A percentile compares a stretch with the other conserved stretches of the same genome.
These are phyloP conservation scores for Gremmenia infestans DNA, from an alignment of 2,329 filamentous ascomycete genomes.

Conservation along the genomic window DNA sequence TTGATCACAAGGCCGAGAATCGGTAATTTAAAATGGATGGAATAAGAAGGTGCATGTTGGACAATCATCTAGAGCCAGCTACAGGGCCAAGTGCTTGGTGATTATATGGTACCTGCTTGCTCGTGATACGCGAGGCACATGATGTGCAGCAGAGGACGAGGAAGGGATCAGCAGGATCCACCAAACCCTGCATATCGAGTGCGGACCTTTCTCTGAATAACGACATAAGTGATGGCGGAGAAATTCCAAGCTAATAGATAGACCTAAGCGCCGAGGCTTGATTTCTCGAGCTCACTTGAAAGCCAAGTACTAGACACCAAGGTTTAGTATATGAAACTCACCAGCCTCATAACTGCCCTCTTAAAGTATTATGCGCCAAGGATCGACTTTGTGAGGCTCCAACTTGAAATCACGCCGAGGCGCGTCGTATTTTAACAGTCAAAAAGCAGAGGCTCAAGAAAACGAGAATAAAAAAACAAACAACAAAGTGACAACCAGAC, in stretches of 20 bases:
- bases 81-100: not conserved
- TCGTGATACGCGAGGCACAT: not conserved
- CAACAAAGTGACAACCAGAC: too few relatives aligned
- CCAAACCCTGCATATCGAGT: not conserved
- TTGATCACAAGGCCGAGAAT: not conserved
- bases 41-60: not conserved
- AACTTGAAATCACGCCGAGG: too few relatives aligned
- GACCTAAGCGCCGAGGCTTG: too few relatives aligned
- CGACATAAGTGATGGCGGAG: not conserved
- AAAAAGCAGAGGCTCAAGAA: too few relatives aligned
- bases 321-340: too few relatives aligned
- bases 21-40: not conserved
- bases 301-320: too few relatives aligned
- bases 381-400: too few relatives aligned
- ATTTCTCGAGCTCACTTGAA: too few relatives aligned
- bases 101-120: not conserved
- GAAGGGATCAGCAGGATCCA: not conserved
- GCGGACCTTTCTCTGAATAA: not conserved
- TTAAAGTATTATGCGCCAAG: too few relatives aligned
- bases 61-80: not conserved
- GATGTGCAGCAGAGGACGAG: not conserved
- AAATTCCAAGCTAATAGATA: not conserved
- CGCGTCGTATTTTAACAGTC: too few relatives aligned
- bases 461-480: too few relatives aligned
- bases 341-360: too few relatives aligned